Evolutionary conservation across 2,329 filamentous ascomycete genomes (phyloP).

Genomic region (Dactylonectria estremocensis): DNA sequence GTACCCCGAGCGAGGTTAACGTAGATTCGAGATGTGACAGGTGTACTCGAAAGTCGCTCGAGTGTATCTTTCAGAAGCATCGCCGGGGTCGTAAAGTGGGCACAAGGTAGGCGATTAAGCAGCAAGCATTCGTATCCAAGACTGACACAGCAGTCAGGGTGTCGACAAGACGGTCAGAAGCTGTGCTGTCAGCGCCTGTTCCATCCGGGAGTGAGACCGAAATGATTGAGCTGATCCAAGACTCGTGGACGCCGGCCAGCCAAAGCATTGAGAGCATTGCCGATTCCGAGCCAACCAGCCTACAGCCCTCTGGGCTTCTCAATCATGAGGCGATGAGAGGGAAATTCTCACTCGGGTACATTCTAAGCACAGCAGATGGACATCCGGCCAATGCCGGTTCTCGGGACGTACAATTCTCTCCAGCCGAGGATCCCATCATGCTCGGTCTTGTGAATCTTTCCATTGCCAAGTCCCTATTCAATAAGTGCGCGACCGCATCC

Average conservation of each 20-base stretch:
- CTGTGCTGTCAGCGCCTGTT: neutral
- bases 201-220: neutral
- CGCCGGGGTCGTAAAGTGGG: conserved; percentile 57
- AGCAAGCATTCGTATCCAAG: neutral
- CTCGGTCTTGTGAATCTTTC: conserved; percentile 26
- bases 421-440: conserved; percentile 22
- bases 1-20: conserved; percentile 40
- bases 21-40: conserved; percentile 51
- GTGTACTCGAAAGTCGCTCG: conserved; percentile 55
- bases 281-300: conserved; percentile 17
- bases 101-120: conserved; percentile 48
- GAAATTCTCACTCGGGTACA: conserved; percentile 53
- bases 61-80: conserved; percentile 57
- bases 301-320: conserved; percentile 53
- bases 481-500: conserved; percentile 5
- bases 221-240: neutral
- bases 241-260: neutral
- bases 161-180: neutral
- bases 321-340: conserved; percentile 53
- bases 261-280: conserved; percentile 15
- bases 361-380: conserved; percentile 44
- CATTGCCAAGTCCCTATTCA: conserved; percentile 20
- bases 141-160: neutral
- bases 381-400: neutral
- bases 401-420: neutral